A percentile compares a stretch with the other conserved stretches of the same genome.
These are phyloP conservation scores for Metschnikowia vanudenii DNA, from an alignment of 805 yeast genomes.

Conservation along the genomic window DNA sequence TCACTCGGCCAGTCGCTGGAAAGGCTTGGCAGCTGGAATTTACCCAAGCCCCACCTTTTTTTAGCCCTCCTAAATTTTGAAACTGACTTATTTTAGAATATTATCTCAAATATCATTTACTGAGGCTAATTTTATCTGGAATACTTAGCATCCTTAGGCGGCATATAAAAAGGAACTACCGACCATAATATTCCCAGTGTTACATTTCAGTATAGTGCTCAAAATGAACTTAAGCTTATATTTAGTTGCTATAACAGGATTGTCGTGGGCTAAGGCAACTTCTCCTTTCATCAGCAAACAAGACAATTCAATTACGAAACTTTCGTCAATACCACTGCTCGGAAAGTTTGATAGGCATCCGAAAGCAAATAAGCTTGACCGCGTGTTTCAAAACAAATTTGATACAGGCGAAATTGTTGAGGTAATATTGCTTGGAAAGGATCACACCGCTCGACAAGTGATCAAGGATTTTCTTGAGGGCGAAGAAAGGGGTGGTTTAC, in stretches of 20 bases:
- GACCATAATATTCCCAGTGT: background rate
- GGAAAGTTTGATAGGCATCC: background rate
- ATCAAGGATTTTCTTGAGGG: background rate
- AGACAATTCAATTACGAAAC: background rate
- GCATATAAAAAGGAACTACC: background rate
- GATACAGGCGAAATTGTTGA: background rate
- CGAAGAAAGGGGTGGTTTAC: background rate
- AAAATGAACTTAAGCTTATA: background rate
- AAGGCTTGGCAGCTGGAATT: too few relatives aligned
- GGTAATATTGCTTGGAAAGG: slow-evolving; percentile 1
- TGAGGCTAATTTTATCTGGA: too few relatives aligned
- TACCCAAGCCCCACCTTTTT: too few relatives aligned
- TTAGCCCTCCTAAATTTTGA: too few relatives aligned
- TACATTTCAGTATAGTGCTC: background rate
- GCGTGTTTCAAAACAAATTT: background rate
- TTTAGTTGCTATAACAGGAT: background rate
- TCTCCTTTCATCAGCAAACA: background rate
- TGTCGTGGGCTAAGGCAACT: background rate
- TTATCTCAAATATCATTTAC: too few relatives aligned
- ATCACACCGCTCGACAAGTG: background rate
- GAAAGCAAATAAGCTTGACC: background rate
- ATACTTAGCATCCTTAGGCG: too few relatives aligned
- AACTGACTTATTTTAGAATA: too few relatives aligned
- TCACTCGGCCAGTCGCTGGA: too few relatives aligned
- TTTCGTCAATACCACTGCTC: background rate